A percentile compares a stretch with the other conserved stretches of the same genome.
These are phyloP conservation scores for Fraxinus excelsior DNA, from an alignment of 257 asterid genomes.

Conservation along the genomic window DNA sequence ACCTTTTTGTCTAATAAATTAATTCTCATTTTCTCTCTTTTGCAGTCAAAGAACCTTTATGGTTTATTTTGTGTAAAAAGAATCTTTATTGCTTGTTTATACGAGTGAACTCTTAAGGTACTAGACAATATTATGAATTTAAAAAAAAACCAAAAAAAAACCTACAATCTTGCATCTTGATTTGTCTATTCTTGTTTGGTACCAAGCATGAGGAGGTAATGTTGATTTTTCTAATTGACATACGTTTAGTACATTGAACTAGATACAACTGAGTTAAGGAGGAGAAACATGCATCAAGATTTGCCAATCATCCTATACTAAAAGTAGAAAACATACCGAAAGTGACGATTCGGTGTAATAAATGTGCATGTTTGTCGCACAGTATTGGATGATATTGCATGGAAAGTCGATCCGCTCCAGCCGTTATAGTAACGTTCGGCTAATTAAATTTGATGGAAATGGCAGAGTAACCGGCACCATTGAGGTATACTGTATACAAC, in stretches of 20 bases:
- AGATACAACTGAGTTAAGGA: too few relatives aligned
- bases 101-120: too few relatives aligned
- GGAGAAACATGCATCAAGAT: not conserved
- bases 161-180: too few relatives aligned
- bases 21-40: not conserved
- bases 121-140: not conserved
- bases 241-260: not conserved
- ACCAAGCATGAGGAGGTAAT: too few relatives aligned
- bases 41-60: not conserved
- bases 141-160: too few relatives aligned
- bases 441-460: not conserved
- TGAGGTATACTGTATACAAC: not conserved
- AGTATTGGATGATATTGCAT: not conserved
- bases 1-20: not conserved
- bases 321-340: too few relatives aligned
- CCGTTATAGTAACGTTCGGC: not conserved
- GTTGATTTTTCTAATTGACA: not conserved
- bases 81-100: not conserved
- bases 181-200: not conserved
- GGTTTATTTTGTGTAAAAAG: not conserved
- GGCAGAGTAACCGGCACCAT: not conserved
- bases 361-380: not conserved
- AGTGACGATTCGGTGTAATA: not conserved
- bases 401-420: not conserved
- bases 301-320: not conserved